A percentile compares a stretch with the other conserved stretches of the same genome.
Evolutionary conservation across 2,329 filamentous ascomycete genomes (phyloP).

Genomic region (Epichloe aotearoae): DNA sequence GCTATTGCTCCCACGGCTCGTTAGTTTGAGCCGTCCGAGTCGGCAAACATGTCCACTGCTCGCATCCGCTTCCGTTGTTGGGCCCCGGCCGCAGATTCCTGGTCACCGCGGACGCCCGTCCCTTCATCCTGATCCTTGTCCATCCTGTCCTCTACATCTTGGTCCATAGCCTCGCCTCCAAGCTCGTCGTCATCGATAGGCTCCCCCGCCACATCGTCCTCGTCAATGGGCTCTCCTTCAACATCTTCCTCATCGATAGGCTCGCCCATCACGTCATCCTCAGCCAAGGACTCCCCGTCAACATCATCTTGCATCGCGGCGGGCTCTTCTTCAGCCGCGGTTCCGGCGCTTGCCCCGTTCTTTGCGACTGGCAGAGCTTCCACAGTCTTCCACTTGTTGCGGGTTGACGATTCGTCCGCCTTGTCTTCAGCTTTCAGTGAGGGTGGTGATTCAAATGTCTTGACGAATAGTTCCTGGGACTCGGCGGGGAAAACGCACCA

Average conservation of each 20-base stretch:
- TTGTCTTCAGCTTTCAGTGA: slow-evolving; percentile 19
- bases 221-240: slow-evolving; percentile 31
- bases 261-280: slow-evolving; percentile 31
- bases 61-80: slow-evolving; percentile 49
- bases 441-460: slow-evolving; percentile 60
- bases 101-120: slow-evolving; percentile 15
- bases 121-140: slow-evolving; percentile 31
- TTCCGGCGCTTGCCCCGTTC: slow-evolving; percentile 7
- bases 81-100: slow-evolving; percentile 19
- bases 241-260: slow-evolving; percentile 35
- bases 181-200: slow-evolving; percentile 29
- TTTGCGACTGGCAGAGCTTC: slow-evolving; percentile 19
- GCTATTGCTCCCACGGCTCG: not conserved
- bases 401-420: slow-evolving; percentile 17
- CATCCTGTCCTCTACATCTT: slow-evolving; percentile 16
- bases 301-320: slow-evolving; percentile 24
- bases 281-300: slow-evolving; percentile 24
- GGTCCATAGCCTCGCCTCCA: slow-evolving; percentile 28
- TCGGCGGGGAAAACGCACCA: slow-evolving; percentile 63
- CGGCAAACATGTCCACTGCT: slow-evolving; percentile 80
- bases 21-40: slow-evolving; percentile 42
- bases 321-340: slow-evolving; percentile 1
- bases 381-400: slow-evolving; percentile 36
- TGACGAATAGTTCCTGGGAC: slow-evolving; percentile 57
- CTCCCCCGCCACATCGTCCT: slow-evolving; percentile 27